These are phyloP conservation scores for Agrocybe chaxingu DNA, from an alignment of 768 basidiomycete species.

Conservation along the genomic window DNA sequence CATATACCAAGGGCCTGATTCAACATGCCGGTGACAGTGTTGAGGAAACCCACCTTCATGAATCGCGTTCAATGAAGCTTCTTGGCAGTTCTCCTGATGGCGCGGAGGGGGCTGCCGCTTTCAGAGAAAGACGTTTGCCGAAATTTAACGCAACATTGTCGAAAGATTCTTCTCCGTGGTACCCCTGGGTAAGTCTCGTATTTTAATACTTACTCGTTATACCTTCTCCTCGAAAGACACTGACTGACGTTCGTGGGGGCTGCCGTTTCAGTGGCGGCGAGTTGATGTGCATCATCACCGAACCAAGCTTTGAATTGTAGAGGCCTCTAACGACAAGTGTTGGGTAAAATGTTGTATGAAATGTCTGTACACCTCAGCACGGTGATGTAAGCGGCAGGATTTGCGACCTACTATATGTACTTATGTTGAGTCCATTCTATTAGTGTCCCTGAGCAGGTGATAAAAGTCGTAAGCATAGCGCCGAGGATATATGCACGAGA, in stretches of 20 bases:
- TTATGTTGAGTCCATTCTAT: too few relatives aligned
- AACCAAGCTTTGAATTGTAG: slow-evolving; percentile 26
- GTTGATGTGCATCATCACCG: slow-evolving; percentile 30
- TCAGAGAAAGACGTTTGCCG: slow-evolving; percentile 43
- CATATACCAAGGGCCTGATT: slow-evolving; percentile 49
- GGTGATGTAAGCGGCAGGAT: too few relatives aligned
- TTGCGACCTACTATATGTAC: too few relatives aligned
- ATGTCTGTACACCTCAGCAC: too few relatives aligned
- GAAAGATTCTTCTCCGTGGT: slow-evolving; percentile 37
- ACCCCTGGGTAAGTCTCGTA: slow-evolving; percentile 46
- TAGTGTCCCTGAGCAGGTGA: too few relatives aligned
- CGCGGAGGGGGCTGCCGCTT: slow-evolving; percentile 44
- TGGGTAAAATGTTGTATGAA: too few relatives aligned
- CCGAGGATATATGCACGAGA: too few relatives aligned
- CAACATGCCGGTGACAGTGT: slow-evolving; percentile 45
- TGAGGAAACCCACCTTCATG: slow-evolving; percentile 53
- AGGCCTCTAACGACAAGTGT: too few relatives aligned
- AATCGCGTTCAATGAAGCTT: slow-evolving; percentile 45
- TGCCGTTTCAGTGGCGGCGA: slow-evolving; percentile 31
- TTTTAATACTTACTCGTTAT: not conserved
- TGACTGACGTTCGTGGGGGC: not conserved
- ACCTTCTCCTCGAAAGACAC: not conserved
- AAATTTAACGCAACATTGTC: slow-evolving; percentile 44
- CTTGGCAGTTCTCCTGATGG: slow-evolving; percentile 38
- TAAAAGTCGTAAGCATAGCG: too few relatives aligned